Evolutionary conservation across 2,329 filamentous ascomycete species (phyloP).

Genomic region (Diaporthe citri): DNA sequence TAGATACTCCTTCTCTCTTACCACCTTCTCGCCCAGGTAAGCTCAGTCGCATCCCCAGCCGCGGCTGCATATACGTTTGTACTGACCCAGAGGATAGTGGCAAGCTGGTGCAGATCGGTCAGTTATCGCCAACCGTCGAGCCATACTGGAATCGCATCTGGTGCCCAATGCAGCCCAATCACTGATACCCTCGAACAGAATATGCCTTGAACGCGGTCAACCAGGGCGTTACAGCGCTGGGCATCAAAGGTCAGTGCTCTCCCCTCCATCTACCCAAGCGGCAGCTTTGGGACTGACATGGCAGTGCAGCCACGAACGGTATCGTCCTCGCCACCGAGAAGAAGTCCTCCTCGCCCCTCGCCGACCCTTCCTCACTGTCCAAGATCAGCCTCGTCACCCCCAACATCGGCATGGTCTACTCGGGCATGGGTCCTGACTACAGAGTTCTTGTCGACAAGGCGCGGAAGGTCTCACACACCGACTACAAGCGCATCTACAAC

Average conservation of each 20-base stretch:
- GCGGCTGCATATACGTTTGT: conserved; percentile 40
- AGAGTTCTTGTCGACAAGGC: conserved; percentile 97
- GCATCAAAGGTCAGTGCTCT: conserved; percentile 86
- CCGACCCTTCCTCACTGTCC: conserved; percentile 93
- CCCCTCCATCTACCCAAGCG: conserved; percentile 11
- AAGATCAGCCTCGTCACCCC: conserved; percentile 99
- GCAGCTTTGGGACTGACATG: conserved; percentile 38
- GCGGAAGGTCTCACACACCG: conserved; percentile 97
- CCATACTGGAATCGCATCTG: conserved; percentile 53
- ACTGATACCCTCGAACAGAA: conserved; percentile 68
- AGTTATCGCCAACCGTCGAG: conserved; percentile 39
- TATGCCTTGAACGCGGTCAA: conserved; percentile 99
- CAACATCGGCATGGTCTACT: conserved; percentile 99
- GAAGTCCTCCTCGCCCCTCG: conserved; percentile 97
- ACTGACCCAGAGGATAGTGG: conserved; percentile 70
- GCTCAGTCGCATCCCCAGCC: conserved; percentile 49
- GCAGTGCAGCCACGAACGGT: conserved; percentile 86
- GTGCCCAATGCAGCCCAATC: conserved; percentile 23
- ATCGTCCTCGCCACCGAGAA: conserved; percentile 99
- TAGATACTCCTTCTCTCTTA: conserved; percentile 98
- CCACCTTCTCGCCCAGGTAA: conserved; percentile 99
- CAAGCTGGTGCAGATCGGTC: conserved; percentile 98
- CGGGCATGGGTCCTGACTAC: conserved; percentile 99
- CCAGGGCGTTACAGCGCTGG: conserved; percentile 97
- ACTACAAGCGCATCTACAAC: conserved; percentile 99